Evolutionary conservation across 768 basidiomycete species (phyloP), one percentile per base, ranked within the genome.

Genomic region (Boletus sp.): DNA sequence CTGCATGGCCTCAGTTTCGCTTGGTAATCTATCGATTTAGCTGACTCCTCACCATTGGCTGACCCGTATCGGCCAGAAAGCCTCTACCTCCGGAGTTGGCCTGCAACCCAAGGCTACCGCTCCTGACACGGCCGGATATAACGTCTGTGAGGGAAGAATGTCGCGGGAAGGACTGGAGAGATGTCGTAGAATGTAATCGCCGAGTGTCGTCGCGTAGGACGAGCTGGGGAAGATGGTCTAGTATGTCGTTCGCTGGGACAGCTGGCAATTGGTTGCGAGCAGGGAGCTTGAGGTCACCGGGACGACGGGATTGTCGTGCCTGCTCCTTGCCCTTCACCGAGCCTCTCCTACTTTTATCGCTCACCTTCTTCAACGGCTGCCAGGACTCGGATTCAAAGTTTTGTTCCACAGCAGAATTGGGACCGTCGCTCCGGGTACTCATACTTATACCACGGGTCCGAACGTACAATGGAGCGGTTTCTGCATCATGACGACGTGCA

Each of bases 281-380:
- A 39, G 85, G 85, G 30, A 85, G 80, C n/a, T 82, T 79, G 45
- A 86, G 78, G 63, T 86, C 82, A 47, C 85, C 85, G 33, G 78
- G 84, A 59, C 79, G 80, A 58, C 82, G 70, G 17, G 72, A 67
- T 14, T 75, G 71, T 58, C 75, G 76, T 7, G 72, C 61, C 32
- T 73, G 67, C 49, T 81, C 81, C 56, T 76, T 77, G 48, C 67
- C 70, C 64, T 82, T 83, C 32, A 80, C 68, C 10, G 83, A 83
- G n/a, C 72, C 63, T 57, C 74, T 77, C 56, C 80, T 78, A 52
- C 75, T 75, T 55, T 76, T 78, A 64, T 80, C 78, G 52, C 69
- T 61, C 53, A 74, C 64, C 55, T 71, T 71, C 58, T 71, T 75
- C 50, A 75, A 59, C 28, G 76, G 74, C 49, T 80, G 79, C 59